Evolutionary conservation across 352 stramenopile genomes (phyloP), one percentile per base, ranked within the genome.

Genomic region (Phytophthora gonapodyides): DNA sequence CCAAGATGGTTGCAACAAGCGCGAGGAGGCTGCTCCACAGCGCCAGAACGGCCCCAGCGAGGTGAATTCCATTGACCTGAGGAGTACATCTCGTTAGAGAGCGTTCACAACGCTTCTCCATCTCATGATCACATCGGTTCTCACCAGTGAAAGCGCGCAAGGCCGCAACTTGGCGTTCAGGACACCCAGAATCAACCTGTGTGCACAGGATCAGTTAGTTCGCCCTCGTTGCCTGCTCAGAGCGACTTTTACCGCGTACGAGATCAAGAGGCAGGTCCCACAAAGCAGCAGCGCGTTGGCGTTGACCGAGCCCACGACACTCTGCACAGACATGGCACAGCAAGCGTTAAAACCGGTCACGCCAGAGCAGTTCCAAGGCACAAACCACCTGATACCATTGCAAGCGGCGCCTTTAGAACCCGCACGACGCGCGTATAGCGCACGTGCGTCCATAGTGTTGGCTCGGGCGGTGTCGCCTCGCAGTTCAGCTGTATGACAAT

Each of bases 401-500:
- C 80, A 10, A 91, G 57, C 27, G 78, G 78, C 5, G 66, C 64
- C 30, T 76, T 80, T 9, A 79, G n/a, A 4, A 62, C 34, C n/a
- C 80, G 69, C 10, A 58, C 64, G 41, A 80, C 40, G 27, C 63
- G 54, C 8, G 61, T 71, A 47, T 88, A 89, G 1, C 74, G 69
- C 11, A 80, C 54, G 67, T 89, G 74, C 5, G 74, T 88, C 82
- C 82, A 91, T 27, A 89, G 24, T 11, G 74, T 82, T 43, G 82
- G 78, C 4, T 74, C 17, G 1, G 82, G 82, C 11, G 51, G 24
- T 1, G 82, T 87, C 5, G 69, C 58, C 47, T 91, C 78, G 45
- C 75, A 88, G 34, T 87, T 88, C 27, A 89, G 65, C 43, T 91
- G 82, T 11, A 91, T 73, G 2, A 55, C 54, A 12, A 89, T 60